These are phyloP conservation scores for Mycena sp. DNA, from an alignment of 1,284 basidiomycete genomes.

Conservation along the genomic window DNA sequence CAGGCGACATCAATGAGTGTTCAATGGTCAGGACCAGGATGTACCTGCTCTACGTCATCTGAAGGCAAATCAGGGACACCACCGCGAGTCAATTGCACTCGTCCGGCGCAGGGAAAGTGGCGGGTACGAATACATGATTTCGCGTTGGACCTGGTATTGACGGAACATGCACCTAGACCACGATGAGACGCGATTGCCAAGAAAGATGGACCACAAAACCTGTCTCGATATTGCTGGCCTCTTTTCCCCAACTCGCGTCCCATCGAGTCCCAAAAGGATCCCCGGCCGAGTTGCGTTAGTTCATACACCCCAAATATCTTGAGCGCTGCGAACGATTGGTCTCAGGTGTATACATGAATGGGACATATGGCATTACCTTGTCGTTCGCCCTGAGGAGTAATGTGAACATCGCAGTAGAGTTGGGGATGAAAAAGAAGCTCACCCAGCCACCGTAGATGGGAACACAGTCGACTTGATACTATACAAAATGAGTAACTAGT, in stretches of 20 bases:
- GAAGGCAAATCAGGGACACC: slow-evolving; percentile 11
- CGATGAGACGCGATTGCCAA: not conserved
- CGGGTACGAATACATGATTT: slow-evolving; percentile 3
- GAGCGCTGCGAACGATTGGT: slow-evolving; percentile 51
- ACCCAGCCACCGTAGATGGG: slow-evolving; percentile 53
- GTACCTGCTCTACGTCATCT: slow-evolving; percentile 59
- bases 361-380: slow-evolving; percentile 53
- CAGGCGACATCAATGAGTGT: not conserved
- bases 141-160: not conserved
- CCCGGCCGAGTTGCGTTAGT: slow-evolving; percentile 57
- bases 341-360: not conserved
- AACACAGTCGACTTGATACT: slow-evolving; percentile 74
- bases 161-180: slow-evolving; percentile 12
- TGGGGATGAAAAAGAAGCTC: slow-evolving; percentile 29
- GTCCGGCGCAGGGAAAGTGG: slow-evolving; percentile 47
- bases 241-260: slow-evolving; percentile 58
- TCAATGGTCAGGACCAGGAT: slow-evolving; percentile 17
- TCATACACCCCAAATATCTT: slow-evolving; percentile 71
- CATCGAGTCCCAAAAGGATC: slow-evolving; percentile 60
- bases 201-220: slow-evolving; percentile 53
- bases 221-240: slow-evolving; percentile 61
- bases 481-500: not conserved
- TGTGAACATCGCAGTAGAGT: not conserved
- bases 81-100: slow-evolving; percentile 20
- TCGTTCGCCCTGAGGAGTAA: slow-evolving; percentile 49